Base-by-base conservation (phyloP, 148 eudicot species). In the Chenopodium quinoa region DNA sequence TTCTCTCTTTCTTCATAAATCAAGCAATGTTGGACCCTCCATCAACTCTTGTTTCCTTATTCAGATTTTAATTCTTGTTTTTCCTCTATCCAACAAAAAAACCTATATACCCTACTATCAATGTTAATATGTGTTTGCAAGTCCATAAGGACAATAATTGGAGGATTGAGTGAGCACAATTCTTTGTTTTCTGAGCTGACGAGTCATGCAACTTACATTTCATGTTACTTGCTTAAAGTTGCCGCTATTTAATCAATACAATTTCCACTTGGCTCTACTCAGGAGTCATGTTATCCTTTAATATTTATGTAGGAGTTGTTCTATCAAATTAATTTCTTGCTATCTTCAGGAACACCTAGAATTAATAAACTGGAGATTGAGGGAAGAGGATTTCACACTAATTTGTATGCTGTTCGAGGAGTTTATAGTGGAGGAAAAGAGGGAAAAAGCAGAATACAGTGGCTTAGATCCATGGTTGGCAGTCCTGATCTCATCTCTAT, bases 391-490 rank as follows among this genome's bases (percentile, higher is more conserved):
- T 94, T 94, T 86, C 99, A 96, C 83, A 96, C 99, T 75, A 96
- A 96, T 85, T 87, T 96, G 77, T 96, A 92, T 86, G 95, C 97
- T 80, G 91, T 94, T 40, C 93, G 94, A 80, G 98, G 99, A 76
- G 76, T 70, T 78, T 96, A 96, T 82, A 90, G 95, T 63, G 99
- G 99, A 52, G 99, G 99, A 75, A 92, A 82, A 83, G 99, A 96
- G 83, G 99, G 99, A 29, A 96, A 91, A 87, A 94, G 99, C 88
- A 90, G 90, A 89, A 90, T 94, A 78, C 99, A 96, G 86, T 96
- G 99, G 99, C 99, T 96, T 82, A 88, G 99, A 84, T 96, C 97
- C 75, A 96, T 96, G 99, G 92, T 92, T 83, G 99, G 99, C 83
- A 96, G 99, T 85, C 99, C 99, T 58, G 99, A 96, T 82, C 95